Evolutionary conservation across 768 basidiomycete species (phyloP), one percentile per base, ranked within the genome.

Genomic region (Leccinum rimulosum): DNA sequence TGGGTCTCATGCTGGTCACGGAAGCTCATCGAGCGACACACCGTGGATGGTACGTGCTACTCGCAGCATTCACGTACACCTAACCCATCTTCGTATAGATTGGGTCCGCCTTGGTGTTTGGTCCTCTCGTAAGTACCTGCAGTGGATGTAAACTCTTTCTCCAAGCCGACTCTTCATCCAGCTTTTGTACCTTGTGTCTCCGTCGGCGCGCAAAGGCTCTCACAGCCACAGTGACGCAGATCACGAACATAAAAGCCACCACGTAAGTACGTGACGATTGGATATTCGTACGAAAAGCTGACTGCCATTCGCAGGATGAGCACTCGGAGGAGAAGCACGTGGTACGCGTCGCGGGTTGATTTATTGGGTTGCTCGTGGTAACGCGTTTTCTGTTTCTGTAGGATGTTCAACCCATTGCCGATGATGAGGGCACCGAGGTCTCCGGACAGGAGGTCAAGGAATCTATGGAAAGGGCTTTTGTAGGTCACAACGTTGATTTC

Each of bases 141-240:
- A 27, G 17, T 47, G 3, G 11, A 33, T 28, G 30, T 7, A 19
- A 14, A 0, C 35, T 35, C 11, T 57, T 35, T 48, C 45, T 49
- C 10, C 5, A 28, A 2, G 45, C 47, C 45, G 8, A 56, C 48
- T 19, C 50, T 33, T 54, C 43, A 30, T 35, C 35, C 47, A 73
- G 72, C 55, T 75, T 15, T 55, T 73, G 45, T 75, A 73, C 54
- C 65, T 75, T 19, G 55, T 70, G 11, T 73, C 72, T 12, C 72
- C 72, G 10, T 64, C 73, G 6, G 64, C 70, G n/a, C 70, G 67
- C 51, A 61, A 65, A 22, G 47, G 48, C 8, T 56, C 62, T 47
- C 68, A 72, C 61, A 64, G 25, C 3, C 66, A 73, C 14, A 15
- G n/a, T 52, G 22, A 36, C 58, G 43, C 62, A 15, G 63, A 61